These are phyloP conservation scores for Singerocomus inundabilis DNA, from an alignment of 1,284 basidiomycete species.

Conservation along the genomic window DNA sequence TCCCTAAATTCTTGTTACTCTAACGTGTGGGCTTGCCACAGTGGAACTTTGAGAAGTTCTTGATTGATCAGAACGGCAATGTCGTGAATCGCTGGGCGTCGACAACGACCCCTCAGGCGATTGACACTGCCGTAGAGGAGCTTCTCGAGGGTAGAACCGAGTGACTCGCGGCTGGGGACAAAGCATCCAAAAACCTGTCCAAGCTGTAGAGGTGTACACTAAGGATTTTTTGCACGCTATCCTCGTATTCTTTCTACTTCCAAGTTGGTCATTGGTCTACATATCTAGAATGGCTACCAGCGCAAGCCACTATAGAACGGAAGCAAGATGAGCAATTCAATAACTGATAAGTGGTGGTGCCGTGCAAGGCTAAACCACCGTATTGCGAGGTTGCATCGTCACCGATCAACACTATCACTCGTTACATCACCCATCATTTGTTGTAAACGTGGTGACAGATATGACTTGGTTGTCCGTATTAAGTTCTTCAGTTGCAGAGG, in stretches of 20 bases:
- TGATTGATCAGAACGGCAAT: constrained; percentile 68
- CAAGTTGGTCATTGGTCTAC: background rate
- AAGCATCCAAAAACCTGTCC: background rate
- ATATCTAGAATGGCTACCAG: background rate
- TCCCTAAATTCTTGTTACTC: background rate
- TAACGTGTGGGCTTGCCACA: constrained; percentile 26
- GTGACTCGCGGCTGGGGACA: constrained; percentile 14
- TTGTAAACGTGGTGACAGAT: too few relatives aligned
- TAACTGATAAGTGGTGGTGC: too few relatives aligned
- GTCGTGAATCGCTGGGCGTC: constrained; percentile 79
- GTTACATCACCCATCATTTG: too few relatives aligned
- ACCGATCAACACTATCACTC: too few relatives aligned
- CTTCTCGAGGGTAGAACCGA: constrained; percentile 37
- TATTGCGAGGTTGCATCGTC: too few relatives aligned
- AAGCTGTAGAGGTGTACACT: too few relatives aligned
- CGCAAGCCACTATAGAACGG: background rate
- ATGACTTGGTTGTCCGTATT: too few relatives aligned
- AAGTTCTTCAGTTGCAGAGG: constrained; percentile 38
- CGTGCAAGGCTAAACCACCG: too few relatives aligned
- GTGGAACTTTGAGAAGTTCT: constrained; percentile 84
- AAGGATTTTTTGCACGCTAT: background rate
- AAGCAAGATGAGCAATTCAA: background rate
- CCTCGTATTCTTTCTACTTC: background rate
- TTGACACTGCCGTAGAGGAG: constrained; percentile 67
- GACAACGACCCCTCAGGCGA: constrained; percentile 68